Conservation (phyloP, 345 rosid genomes). For the Citrus reticulata region DNA sequence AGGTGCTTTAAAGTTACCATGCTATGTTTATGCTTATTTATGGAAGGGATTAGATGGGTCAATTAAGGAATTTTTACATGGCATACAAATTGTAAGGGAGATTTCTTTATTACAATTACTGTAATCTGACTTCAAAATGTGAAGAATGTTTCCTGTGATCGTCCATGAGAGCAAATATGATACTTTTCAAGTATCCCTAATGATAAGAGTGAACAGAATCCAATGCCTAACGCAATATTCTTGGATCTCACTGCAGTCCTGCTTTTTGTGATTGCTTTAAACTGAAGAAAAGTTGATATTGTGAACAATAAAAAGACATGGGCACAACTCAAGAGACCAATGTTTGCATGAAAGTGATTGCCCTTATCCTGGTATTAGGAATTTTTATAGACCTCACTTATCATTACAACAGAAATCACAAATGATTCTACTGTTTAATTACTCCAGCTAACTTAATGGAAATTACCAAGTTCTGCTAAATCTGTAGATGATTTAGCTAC, state of each 20-base stretch:
- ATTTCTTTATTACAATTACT: neutral
- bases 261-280: neutral
- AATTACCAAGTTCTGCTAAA: neutral
- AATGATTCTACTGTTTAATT: neutral
- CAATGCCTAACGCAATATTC: neutral
- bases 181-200: neutral
- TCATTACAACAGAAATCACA: neutral
- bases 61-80: neutral
- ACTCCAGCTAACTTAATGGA: neutral
- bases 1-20: no score
- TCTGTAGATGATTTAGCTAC: neutral
- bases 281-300: neutral
- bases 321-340: neutral
- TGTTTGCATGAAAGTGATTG: neutral
- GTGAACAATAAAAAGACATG: neutral
- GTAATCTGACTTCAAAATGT: neutral
- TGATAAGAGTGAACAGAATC: neutral
- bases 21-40: neutral
- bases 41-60: neutral
- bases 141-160: neutral
- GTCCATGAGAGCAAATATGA: neutral
- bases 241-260: neutral
- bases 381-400: neutral
- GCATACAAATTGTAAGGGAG: neutral
- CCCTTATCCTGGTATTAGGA: neutral